Conservation (phyloP, 768 basidiomycete genomes). For the Tephrocybe sp. region DNA sequence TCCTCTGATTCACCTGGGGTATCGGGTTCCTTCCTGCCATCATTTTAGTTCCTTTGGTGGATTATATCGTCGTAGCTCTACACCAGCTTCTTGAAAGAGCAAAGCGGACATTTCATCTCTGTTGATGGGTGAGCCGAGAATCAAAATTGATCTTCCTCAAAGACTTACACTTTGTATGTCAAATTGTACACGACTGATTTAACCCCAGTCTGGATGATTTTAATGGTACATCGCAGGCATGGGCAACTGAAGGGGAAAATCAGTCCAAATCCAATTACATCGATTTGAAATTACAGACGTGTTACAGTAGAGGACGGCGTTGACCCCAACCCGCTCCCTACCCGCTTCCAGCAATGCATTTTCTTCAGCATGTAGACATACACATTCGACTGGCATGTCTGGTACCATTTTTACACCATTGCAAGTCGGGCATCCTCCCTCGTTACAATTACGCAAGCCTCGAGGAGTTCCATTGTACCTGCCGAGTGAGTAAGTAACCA, state of each 20-base stretch:
- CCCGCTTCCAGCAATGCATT: conserved; percentile 96
- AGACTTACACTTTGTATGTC: conserved; percentile 87
- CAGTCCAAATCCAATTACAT: neutral
- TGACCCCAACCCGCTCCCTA: conserved; percentile 78
- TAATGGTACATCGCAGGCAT: conserved; percentile 93
- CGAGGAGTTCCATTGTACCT: conserved; percentile 97
- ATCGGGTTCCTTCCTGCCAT: conserved; percentile 8
- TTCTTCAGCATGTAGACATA: conserved; percentile 97
- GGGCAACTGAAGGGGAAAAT: conserved; percentile 69
- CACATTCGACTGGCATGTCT: conserved; percentile 67
- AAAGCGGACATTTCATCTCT: conserved; percentile 82
- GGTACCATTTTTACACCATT: conserved; percentile 48
- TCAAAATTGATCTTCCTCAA: neutral
- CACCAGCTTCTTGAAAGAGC: conserved; percentile 78
- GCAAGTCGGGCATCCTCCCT: conserved; percentile 88
- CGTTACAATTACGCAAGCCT: conserved; percentile 83
- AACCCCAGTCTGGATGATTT: conserved; percentile 95
- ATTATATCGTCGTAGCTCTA: conserved; percentile 72
- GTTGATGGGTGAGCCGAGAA: conserved; percentile 8
- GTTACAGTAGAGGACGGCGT: conserved; percentile 94
- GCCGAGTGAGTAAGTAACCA: conserved; percentile 6
- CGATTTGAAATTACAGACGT: conserved; percentile 56
- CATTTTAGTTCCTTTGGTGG: conserved; percentile 31
- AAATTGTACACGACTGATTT: conserved; percentile 92
- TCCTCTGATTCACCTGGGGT: too few species aligned